Evolutionary conservation across 345 rosid species (phyloP).

Genomic region (Schrenkiella parvula): DNA sequence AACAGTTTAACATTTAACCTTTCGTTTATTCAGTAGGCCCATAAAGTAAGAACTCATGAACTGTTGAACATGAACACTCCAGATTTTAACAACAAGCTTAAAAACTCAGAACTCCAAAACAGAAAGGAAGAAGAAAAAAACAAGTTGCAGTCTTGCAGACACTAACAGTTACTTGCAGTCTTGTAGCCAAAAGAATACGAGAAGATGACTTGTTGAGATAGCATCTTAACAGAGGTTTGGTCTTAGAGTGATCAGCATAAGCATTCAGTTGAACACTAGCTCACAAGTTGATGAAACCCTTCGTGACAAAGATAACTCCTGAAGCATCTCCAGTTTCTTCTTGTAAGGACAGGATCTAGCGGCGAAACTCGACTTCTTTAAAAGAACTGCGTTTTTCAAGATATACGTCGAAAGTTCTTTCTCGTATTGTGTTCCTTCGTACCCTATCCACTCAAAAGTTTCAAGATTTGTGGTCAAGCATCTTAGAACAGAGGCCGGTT

Average conservation of each 20-base stretch:
- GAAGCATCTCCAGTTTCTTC: constrained; percentile 1
- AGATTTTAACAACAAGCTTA: neutral
- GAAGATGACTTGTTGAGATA: neutral
- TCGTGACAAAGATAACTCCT: constrained; percentile 10
- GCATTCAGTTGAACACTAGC: constrained; percentile 7
- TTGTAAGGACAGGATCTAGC: neutral
- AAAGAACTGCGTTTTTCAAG: constrained; percentile 7
- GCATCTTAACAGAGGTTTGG: neutral
- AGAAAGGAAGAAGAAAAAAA: neutral
- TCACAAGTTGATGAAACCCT: constrained; percentile 10
- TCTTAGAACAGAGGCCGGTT: constrained; percentile 8
- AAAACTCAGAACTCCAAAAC: neutral
- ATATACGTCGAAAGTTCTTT: constrained; percentile 11
- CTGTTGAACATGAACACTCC: neutral
- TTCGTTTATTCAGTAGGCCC: neutral
- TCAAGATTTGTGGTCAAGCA: constrained; percentile 18
- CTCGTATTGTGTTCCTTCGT: constrained; percentile 16
- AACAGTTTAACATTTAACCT: neutral
- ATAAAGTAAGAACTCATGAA: neutral
- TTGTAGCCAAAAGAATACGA: neutral
- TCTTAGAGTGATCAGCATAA: neutral
- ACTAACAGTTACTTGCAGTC: neutral
- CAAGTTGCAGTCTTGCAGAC: neutral
- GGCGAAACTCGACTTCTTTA: neutral
- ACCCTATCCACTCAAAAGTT: neutral